These are phyloP conservation scores for Emmonsia crescens DNA, from an alignment of 2,329 filamentous ascomycete genomes.

Conservation along the genomic window DNA sequence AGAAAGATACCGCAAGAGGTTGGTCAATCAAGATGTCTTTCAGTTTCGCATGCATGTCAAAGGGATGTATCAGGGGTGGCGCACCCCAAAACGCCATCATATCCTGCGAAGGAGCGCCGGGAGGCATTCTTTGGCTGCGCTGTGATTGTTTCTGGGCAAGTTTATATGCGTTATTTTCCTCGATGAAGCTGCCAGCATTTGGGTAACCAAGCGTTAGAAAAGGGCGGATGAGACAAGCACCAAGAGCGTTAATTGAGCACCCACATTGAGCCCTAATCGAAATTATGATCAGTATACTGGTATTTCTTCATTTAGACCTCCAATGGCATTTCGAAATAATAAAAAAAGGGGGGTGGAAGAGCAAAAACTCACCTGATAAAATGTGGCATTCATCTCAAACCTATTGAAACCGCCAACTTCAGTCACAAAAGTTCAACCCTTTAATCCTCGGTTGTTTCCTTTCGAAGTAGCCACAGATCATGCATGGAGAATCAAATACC, in stretches of 20 bases:
- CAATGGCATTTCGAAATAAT: background rate
- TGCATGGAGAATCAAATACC: constrained; percentile 37
- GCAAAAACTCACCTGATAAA: constrained; percentile 57
- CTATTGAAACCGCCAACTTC: constrained; percentile 32
- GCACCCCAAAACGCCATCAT: constrained; percentile 89
- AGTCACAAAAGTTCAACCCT: background rate
- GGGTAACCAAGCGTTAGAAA: background rate
- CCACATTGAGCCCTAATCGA: background rate
- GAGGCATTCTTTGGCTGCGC: constrained; percentile 37
- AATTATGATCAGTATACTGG: background rate
- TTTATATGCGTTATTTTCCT: constrained; percentile 75
- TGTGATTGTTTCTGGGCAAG: constrained; percentile 51
- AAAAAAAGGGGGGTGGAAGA: background rate
- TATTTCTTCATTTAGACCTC: background rate
- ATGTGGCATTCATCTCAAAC: constrained; percentile 93
- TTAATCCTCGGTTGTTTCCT: background rate
- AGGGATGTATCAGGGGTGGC: constrained; percentile 3
- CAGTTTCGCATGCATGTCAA: background rate
- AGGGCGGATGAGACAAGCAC: background rate
- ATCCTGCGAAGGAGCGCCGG: constrained; percentile 54
- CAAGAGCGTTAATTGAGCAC: background rate
- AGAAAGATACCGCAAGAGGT: background rate
- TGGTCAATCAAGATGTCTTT: background rate
- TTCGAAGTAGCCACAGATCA: background rate
- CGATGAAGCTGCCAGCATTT: constrained; percentile 58